Evolutionary conservation across 192 early-diverging fungal genomes (phyloP), one percentile per base, ranked within the genome.

Genomic region (Chytriomyces hyalinus): DNA sequence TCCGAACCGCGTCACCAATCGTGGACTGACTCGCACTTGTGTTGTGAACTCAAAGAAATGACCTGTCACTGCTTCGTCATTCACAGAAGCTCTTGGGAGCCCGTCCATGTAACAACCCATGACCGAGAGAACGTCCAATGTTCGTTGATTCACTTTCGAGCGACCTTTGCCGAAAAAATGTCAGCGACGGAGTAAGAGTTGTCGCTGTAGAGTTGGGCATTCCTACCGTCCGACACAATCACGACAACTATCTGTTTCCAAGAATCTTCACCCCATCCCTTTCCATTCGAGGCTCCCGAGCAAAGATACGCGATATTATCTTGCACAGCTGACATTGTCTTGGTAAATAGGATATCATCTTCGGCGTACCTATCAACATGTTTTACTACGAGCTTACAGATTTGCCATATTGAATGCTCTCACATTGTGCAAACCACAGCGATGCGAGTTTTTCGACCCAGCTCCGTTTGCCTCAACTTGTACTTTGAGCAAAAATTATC

Each of bases 351-450:
- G 28, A 81, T 64, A 65, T 86, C 89, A 50, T 89, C 85, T 80
- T 92, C 91, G 77, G 83, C 75, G 75, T 87, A 80, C 93, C 93
- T 95, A 49, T 50, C 65, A 63, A 50, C 61, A 80, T 46, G 5
- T 61, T 24, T 15, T 26, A n/a, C 28, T 26, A 75, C 49, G 36
- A 26, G 64, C 46, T 8, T 28, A 7, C 45, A 73, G 4, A 15
- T 28, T n/a, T n/a, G 1, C 2, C 3, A 5, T 17, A 22, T n/a
- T 22, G 22, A 60, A 1, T 7, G 6, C 44, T 48, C 80, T 3
- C 90, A 93, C 92, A 93, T 94, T 51, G 92, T 94, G 4, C 92
- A 74, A 57, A 94, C 92, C 46, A 93, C 85, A 51, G 91, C 90
- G 9, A 94, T 70, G 68, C 91, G 90, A 15, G 87, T 91, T 60